A percentile compares a stretch with the other conserved stretches of the same genome.
phyloP scores from a whole-genome alignment of 352 stramenopile species.

The Phytophthora sp. region DNA sequence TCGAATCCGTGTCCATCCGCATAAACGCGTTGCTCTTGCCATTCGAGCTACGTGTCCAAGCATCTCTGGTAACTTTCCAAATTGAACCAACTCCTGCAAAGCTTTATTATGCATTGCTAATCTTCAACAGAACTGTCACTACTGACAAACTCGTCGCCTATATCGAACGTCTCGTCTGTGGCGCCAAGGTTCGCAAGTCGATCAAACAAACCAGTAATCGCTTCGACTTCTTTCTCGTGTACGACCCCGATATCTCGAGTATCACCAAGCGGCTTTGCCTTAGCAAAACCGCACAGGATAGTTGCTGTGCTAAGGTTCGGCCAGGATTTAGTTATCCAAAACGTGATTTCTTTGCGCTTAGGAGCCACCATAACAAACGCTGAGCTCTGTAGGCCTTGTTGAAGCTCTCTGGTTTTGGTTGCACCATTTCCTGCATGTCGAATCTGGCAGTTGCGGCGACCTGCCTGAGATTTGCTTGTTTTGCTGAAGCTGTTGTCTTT shows the following conservation, averaged over 20 bases:
- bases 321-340: not conserved
- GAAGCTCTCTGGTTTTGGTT: too few species aligned
- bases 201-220: not conserved
- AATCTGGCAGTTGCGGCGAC: too few species aligned
- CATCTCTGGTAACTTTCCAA: not conserved
- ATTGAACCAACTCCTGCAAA: too few species aligned
- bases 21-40: not conserved
- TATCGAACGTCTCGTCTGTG: not conserved
- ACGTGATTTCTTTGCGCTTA: too few species aligned
- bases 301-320: not conserved
- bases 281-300: constrained; percentile 1
- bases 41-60: not conserved
- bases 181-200: not conserved
- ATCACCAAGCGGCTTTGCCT: constrained; percentile 1
- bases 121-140: not conserved
- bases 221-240: not conserved
- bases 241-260: too few species aligned
- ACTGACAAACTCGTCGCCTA: not conserved
- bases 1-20: not conserved
- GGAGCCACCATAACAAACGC: too few species aligned
- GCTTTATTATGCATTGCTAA: not conserved
- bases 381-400: too few species aligned
- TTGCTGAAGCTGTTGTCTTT: too few species aligned
- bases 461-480: too few species aligned
- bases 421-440: too few species aligned